A percentile compares a stretch with the other conserved stretches of the same genome.
phyloP scores from a whole-genome alignment of 441 rosid genomes.

The Capsella rubella region DNA sequence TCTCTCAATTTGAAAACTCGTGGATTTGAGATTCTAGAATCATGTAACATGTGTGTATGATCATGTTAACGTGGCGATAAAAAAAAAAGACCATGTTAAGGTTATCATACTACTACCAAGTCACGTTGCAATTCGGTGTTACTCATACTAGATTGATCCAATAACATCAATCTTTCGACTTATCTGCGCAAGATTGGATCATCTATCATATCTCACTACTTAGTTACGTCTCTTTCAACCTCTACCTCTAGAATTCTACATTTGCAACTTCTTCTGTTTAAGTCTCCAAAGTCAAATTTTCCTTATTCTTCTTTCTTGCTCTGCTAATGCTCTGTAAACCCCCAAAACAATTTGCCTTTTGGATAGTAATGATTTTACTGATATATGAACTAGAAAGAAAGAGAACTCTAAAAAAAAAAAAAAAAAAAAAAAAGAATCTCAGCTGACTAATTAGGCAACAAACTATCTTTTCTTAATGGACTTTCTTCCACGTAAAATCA shows the following conservation, averaged over 20 bases:
- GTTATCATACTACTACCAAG: too few relatives aligned
- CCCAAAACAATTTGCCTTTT: neutral
- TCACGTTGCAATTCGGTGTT: too few relatives aligned
- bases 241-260: neutral
- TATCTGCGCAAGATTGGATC: neutral
- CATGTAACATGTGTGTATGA: too few relatives aligned
- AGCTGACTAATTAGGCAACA: neutral
- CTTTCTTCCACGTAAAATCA: neutral
- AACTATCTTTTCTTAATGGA: neutral
- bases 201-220: neutral
- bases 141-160: too few relatives aligned
- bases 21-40: too few relatives aligned
- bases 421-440: too few relatives aligned
- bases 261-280: neutral
- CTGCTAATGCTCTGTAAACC: neutral
- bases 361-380: neutral
- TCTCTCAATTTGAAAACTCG: too few relatives aligned
- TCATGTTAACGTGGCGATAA: too few relatives aligned
- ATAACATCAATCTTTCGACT: neutral
- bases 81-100: too few relatives aligned
- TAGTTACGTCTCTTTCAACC: neutral
- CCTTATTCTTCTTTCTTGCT: neutral
- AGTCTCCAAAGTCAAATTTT: neutral
- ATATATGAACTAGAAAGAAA: neutral
- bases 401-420: too few relatives aligned